Conservation (phyloP, 768 basidiomycete genomes). For the Amanita polypyramis region DNA sequence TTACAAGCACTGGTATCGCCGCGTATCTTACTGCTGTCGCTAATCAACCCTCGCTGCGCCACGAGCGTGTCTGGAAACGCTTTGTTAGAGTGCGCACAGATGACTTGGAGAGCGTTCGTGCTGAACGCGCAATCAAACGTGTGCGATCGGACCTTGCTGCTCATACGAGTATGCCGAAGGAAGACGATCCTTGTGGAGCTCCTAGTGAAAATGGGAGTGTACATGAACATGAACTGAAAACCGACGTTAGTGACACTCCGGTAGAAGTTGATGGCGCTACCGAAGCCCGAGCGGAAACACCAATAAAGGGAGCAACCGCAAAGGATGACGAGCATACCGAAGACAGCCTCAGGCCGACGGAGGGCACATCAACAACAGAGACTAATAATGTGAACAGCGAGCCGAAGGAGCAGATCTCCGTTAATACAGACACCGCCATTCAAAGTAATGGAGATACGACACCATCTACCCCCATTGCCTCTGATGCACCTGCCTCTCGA, state of each 20-base stretch:
- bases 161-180: slow-evolving; percentile 32
- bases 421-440: slow-evolving; percentile 9
- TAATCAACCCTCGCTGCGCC: slow-evolving; percentile 52
- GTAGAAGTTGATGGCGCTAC: background rate
- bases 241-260: background rate
- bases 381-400: slow-evolving; percentile 1
- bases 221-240: background rate
- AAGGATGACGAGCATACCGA: background rate
- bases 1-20: slow-evolving; percentile 57
- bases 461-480: slow-evolving; percentile 27
- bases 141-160: slow-evolving; percentile 78
- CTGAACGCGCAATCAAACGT: slow-evolving; percentile 82
- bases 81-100: slow-evolving; percentile 82
- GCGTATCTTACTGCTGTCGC: slow-evolving; percentile 74
- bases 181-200: background rate
- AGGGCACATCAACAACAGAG: too few relatives aligned
- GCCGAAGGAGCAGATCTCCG: slow-evolving; percentile 23
- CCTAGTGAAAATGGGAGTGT: background rate
- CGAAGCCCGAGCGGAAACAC: background rate
- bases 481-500: slow-evolving; percentile 27
- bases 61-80: slow-evolving; percentile 67
- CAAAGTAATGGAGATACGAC: slow-evolving; percentile 13
- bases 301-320: background rate
- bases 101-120: slow-evolving; percentile 78
- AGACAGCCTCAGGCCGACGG: background rate